Conservation (phyloP, 768 basidiomycete species). For the Lentinula lateritia region DNA sequence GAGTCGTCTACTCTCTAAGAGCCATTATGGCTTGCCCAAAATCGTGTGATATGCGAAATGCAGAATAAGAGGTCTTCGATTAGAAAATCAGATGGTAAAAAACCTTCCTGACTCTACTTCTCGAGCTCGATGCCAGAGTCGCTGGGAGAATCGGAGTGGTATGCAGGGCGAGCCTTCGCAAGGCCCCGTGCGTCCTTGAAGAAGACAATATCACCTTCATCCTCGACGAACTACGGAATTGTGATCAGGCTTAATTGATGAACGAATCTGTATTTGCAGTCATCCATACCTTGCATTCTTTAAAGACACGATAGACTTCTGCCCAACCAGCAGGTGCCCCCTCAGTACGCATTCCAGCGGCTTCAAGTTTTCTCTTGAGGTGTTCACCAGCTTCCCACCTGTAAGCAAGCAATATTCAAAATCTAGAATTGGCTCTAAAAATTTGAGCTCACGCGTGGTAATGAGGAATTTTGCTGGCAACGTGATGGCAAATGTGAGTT, state of each 20-base stretch:
- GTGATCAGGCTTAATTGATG: background rate
- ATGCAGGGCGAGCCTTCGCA: conserved; percentile 62
- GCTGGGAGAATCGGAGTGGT: conserved; percentile 50
- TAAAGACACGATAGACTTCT: conserved; percentile 73
- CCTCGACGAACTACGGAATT: conserved; percentile 73
- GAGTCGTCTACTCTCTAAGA: background rate
- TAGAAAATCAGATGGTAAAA: too few relatives aligned
- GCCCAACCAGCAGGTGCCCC: conserved; percentile 76
- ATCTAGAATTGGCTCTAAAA: background rate
- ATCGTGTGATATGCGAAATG: background rate
- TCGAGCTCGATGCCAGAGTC: conserved; percentile 53
- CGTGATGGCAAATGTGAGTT: conserved; percentile 90
- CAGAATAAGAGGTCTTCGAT: background rate
- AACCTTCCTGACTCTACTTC: conserved; percentile 22
- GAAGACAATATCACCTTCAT: conserved; percentile 86
- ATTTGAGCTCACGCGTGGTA: conserved; percentile 61
- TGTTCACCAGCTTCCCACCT: conserved; percentile 91
- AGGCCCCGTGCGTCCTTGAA: conserved; percentile 85
- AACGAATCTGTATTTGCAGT: background rate
- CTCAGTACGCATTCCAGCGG: conserved; percentile 58
- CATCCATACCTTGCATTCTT: conserved; percentile 61
- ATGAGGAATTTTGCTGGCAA: conserved; percentile 94
- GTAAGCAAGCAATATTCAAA: conserved; percentile 4
- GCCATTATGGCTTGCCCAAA: background rate
- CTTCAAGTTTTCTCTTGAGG: conserved; percentile 69